A percentile compares a stretch with the other conserved stretches of the same genome.
These are phyloP conservation scores for Moniliophthora roreri DNA, from an alignment of 1,284 basidiomycete genomes.

Conservation along the genomic window DNA sequence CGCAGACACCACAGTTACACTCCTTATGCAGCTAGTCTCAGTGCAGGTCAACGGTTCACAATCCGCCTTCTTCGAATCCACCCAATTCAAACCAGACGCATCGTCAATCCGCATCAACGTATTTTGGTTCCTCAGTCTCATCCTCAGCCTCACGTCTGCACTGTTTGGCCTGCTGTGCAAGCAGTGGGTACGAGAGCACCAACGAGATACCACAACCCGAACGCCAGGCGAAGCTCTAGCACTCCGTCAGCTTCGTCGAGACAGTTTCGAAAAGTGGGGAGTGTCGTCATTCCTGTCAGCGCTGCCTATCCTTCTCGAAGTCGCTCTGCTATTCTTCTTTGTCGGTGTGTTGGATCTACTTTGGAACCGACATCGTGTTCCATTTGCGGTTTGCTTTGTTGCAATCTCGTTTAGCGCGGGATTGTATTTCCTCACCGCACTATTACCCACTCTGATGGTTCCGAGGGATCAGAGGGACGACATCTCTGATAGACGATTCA, in stretches of 20 bases:
- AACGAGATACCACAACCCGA: slow-evolving; percentile 14
- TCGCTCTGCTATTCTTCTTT: slow-evolving; percentile 28
- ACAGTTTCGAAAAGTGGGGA: slow-evolving; percentile 27
- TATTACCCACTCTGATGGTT: not conserved
- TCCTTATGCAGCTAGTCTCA: slow-evolving; percentile 13
- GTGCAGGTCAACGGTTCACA: slow-evolving; percentile 2
- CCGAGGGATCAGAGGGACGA: not conserved
- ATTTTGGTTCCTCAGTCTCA: slow-evolving; percentile 24
- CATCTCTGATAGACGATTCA: not conserved
- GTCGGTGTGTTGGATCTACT: slow-evolving; percentile 24
- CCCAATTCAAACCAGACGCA: not conserved
- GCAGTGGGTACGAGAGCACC: slow-evolving; percentile 25
- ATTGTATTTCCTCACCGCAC: not conserved
- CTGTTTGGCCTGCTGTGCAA: slow-evolving; percentile 22
- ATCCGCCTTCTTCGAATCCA: not conserved
- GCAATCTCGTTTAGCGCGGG: not conserved
- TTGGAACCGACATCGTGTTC: slow-evolving; percentile 6
- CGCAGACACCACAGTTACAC: slow-evolving; percentile 8
- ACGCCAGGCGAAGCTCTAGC: slow-evolving; percentile 17
- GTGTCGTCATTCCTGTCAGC: slow-evolving; percentile 25
- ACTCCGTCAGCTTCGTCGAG: slow-evolving; percentile 24
- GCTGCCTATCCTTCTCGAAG: slow-evolving; percentile 28
- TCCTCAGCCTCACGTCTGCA: slow-evolving; percentile 19
- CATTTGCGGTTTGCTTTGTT: not conserved
- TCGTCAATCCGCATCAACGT: slow-evolving; percentile 19